These are phyloP conservation scores for Xylariaceae sp. DNA, from an alignment of 2,329 filamentous ascomycete species.

Conservation along the genomic window DNA sequence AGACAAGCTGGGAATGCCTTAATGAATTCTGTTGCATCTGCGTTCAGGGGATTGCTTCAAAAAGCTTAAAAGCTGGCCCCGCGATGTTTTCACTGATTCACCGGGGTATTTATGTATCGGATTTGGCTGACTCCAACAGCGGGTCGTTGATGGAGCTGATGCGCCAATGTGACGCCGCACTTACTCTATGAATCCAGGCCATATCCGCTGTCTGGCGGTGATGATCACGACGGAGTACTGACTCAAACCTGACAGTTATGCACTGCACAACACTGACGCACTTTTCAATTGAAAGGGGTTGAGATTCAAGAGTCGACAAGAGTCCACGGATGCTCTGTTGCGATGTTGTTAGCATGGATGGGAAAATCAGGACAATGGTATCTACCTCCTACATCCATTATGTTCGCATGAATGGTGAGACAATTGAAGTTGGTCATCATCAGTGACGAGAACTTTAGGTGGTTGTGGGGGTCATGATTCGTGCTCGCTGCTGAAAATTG, in stretches of 20 bases:
- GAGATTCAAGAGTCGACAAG: not conserved
- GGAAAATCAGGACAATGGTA: not conserved
- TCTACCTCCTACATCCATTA: not conserved
- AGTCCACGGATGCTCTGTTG: not conserved
- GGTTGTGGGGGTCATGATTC: constrained; percentile 13
- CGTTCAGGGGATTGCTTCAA: not conserved
- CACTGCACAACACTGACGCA: not conserved
- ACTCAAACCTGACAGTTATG: not conserved
- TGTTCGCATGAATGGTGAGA: constrained; percentile 7
- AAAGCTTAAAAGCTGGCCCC: not conserved
- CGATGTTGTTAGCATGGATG: constrained; percentile 1
- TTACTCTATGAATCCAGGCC: constrained; percentile 3
- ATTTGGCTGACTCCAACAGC: not conserved
- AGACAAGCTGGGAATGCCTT: not conserved
- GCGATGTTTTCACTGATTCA: not conserved
- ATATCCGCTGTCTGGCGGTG: not conserved
- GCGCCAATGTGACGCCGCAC: constrained; percentile 9
- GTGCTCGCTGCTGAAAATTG: constrained; percentile 7
- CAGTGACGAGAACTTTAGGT: constrained; percentile 8
- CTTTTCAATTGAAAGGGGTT: not conserved
- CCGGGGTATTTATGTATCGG: not conserved
- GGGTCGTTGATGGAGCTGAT: constrained; percentile 9
- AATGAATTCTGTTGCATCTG: not conserved
- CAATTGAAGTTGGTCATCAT: constrained; percentile 6
- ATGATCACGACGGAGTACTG: not conserved